Base-by-base conservation (phyloP, 23 red algal genomes). In the Cyanidium caldarium region DNA sequence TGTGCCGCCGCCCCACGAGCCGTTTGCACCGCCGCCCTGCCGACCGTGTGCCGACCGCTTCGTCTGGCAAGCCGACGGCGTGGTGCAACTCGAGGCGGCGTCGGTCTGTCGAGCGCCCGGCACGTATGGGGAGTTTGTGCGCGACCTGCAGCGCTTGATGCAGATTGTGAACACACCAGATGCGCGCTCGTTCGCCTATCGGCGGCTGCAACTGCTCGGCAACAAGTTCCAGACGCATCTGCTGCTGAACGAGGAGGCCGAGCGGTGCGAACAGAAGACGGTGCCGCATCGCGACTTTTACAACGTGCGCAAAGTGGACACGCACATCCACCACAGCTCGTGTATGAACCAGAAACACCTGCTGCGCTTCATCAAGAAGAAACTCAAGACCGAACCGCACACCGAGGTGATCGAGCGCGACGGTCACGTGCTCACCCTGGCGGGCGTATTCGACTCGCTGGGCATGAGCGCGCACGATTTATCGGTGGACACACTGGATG, bases 281-380 rank as follows among this genome's bases (percentile, higher is more conserved):
- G 82, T 87, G 19, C 89, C 89, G 39, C 89, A 95, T 46, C 82
- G 89, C 30, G 89, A 95, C 45, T 87, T 95, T 78, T 95, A 87
- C 67, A 95, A 95, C 39, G 82, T 87, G 25, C 44, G 77, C 39
- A 95, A 95, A 57, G 89, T 95, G 7, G 89, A 95, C 51, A 86
- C 84, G 14, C 89, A 95, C 40, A 82, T 80, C 83, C 70, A 77
- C 33, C 74, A 43, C 28, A 38, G 33, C 20, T 74, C 70, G 17
- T 78, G 83, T 65, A 77, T 85, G 73, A 94, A 94, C 39, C 89
- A 95, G 42, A 95, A 95, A 65, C 89, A 95, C 65, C 68, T 95
- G 14, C 77, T 95, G 31, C 66, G 82, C 3, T 95, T 95, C 65
- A 95, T 95, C 58, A 95, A 95, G 78, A 68, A 65, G n/a, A 95